Conservation (phyloP, 768 basidiomycete species). For the Trametes cubensis region DNA sequence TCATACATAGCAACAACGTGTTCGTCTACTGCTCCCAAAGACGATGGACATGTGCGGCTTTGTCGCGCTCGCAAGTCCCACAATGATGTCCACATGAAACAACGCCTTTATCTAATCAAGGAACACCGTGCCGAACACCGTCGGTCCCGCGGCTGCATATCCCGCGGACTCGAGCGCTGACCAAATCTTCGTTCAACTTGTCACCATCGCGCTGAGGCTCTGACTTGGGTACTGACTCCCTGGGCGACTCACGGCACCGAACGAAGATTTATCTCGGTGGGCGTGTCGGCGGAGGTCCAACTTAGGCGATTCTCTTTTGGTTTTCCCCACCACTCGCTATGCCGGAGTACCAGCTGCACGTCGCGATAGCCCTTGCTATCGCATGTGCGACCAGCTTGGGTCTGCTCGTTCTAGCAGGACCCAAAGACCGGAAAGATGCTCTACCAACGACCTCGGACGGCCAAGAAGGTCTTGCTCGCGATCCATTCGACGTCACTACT, state of each 20-base stretch:
- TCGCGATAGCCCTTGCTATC: constrained; percentile 50
- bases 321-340: constrained; percentile 38
- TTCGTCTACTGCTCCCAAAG: no score
- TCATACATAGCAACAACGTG: no score
- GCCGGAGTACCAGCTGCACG: constrained; percentile 61
- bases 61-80: no score
- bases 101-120: not conserved
- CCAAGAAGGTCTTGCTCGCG: constrained; percentile 36
- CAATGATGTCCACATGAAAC: not conserved
- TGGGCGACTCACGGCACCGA: not conserved
- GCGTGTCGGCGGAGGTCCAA: not conserved
- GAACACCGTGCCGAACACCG: not conserved
- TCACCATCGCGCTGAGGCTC: not conserved
- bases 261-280: not conserved
- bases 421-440: constrained; percentile 53
- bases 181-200: not conserved
- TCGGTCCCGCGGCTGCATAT: not conserved
- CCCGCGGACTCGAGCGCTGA: not conserved
- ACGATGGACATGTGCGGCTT: no score
- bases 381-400: constrained; percentile 49
- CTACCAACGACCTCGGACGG: constrained; percentile 39
- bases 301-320: not conserved
- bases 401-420: constrained; percentile 43
- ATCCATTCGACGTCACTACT: constrained; percentile 74
- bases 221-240: not conserved